Evolutionary conservation across 176 grass and related monocot genomes (phyloP).

Genomic region (Phyllostachys edulis): DNA sequence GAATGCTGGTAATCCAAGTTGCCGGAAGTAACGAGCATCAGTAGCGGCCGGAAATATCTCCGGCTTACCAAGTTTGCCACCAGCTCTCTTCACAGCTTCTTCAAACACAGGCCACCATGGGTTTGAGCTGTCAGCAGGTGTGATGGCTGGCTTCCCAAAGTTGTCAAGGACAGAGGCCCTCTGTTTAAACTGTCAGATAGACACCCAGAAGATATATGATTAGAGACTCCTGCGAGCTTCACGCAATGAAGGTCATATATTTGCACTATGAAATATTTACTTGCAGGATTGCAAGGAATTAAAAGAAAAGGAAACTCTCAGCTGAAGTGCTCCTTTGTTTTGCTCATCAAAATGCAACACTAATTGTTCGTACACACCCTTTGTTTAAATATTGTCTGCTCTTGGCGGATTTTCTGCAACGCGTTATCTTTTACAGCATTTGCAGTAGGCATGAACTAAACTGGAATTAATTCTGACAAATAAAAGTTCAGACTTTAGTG

Average conservation of each 20-base stretch:
- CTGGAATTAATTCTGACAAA: not conserved
- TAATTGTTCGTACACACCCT: not conserved
- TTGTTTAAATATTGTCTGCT: not conserved
- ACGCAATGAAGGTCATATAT: not conserved
- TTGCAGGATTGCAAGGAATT: not conserved
- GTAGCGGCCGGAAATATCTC: constrained; percentile 91
- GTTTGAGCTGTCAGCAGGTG: constrained; percentile 64
- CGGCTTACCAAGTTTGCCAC: constrained; percentile 72
- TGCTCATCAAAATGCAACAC: not conserved
- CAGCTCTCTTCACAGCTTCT: constrained; percentile 68
- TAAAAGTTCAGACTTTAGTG: not conserved
- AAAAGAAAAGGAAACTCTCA: not conserved
- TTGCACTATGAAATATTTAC: not conserved
- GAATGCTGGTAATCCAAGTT: constrained; percentile 76
- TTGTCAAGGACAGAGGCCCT: constrained; percentile 60
- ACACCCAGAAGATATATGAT: constrained; percentile 5
- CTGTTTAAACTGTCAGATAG: constrained; percentile 62
- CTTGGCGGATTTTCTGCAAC: not conserved
- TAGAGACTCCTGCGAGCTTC: not conserved
- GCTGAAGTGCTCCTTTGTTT: not conserved
- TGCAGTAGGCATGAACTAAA: not conserved
- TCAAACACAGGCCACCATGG: constrained; percentile 73
- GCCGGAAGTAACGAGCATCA: constrained; percentile 76
- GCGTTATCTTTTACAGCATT: not conserved
- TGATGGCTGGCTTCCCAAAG: constrained; percentile 71